Percentiles rank a stretch among this genome's conserved stretches.
These are phyloP conservation scores for Chiua virens DNA, from an alignment of 768 basidiomycete genomes.

Conservation along the genomic window DNA sequence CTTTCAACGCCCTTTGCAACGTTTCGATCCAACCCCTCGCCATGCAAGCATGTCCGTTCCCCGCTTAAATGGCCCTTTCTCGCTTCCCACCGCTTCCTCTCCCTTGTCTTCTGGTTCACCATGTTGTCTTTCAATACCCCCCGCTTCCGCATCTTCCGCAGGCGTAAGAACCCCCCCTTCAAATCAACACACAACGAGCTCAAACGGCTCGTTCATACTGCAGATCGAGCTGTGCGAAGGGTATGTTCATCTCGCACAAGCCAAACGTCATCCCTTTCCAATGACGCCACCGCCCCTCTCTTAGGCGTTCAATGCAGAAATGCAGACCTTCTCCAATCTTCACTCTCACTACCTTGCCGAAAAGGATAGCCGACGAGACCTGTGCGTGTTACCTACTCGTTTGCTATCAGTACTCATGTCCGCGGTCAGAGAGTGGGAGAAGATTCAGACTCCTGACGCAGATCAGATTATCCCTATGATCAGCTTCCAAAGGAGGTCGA, in stretches of 20 bases:
- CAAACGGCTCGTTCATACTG: constrained; percentile 59
- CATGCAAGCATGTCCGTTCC: constrained; percentile 18
- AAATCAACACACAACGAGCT: constrained; percentile 71
- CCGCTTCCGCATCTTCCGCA: constrained; percentile 36
- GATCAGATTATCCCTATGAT: constrained; percentile 86
- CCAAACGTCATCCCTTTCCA: neutral
- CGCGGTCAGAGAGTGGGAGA: constrained; percentile 76
- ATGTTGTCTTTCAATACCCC: constrained; percentile 35
- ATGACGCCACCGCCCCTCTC: constrained; percentile 19
- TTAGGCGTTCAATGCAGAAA: constrained; percentile 81
- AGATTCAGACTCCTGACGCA: constrained; percentile 81
- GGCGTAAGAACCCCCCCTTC: constrained; percentile 44
- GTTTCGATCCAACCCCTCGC: constrained; percentile 11
- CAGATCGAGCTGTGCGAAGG: constrained; percentile 57
- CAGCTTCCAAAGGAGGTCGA: constrained; percentile 60
- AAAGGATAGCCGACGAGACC: constrained; percentile 81
- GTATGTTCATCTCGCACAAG: constrained; percentile 35
- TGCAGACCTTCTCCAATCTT: constrained; percentile 95
- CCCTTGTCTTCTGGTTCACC: neutral
- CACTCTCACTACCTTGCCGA: constrained; percentile 94
- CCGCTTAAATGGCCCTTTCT: constrained; percentile 23
- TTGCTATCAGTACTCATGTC: constrained; percentile 6
- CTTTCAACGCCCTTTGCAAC: constrained; percentile 6
- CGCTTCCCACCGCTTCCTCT: constrained; percentile 27
- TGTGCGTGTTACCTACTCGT: constrained; percentile 51